Percentiles rank a stretch among this genome's conserved stretches.
Evolutionary conservation across 257 asterid genomes (phyloP).

Genomic region (Marsdenia floribunda): DNA sequence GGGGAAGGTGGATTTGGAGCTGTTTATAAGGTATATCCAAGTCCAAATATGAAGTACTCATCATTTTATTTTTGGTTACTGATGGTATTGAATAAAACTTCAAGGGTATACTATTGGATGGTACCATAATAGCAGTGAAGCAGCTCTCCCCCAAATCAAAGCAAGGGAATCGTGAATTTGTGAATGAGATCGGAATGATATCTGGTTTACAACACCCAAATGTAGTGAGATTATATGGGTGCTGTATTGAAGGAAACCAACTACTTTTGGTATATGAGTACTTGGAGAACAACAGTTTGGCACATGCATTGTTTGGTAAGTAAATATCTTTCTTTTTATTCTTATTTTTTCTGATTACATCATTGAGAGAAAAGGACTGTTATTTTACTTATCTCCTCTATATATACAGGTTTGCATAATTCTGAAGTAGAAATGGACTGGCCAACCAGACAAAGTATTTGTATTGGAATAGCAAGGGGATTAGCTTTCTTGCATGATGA

Average conservation of each 20-base stretch:
- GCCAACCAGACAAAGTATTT: slow-evolving; percentile 44
- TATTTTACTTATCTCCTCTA: not conserved
- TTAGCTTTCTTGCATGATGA: slow-evolving; percentile 63
- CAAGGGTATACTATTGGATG: slow-evolving; percentile 51
- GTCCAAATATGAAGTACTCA: not conserved
- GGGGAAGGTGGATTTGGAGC: slow-evolving; percentile 77
- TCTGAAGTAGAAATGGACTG: slow-evolving; percentile 9
- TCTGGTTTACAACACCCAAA: slow-evolving; percentile 63
- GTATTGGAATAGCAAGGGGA: slow-evolving; percentile 56
- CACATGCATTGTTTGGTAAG: slow-evolving; percentile 51
- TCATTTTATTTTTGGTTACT: too few relatives aligned
- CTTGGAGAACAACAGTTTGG: slow-evolving; percentile 62
- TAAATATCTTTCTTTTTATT: not conserved
- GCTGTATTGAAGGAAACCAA: slow-evolving; percentile 62
- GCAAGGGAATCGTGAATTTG: slow-evolving; percentile 69
- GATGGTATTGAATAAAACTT: too few relatives aligned
- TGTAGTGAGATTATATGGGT: slow-evolving; percentile 58
- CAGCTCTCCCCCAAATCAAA: slow-evolving; percentile 55
- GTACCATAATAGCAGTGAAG: slow-evolving; percentile 55
- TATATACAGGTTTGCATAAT: slow-evolving; percentile 26
- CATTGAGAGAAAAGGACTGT: not conserved
- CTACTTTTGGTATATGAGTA: slow-evolving; percentile 59
- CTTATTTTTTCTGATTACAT: too few relatives aligned
- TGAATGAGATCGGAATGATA: slow-evolving; percentile 57
- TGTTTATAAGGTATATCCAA: slow-evolving; percentile 45